Evolutionary conservation across 768 basidiomycete genomes (phyloP), one percentile per base, ranked within the genome.

Genomic region (Jaapia argillacea): DNA sequence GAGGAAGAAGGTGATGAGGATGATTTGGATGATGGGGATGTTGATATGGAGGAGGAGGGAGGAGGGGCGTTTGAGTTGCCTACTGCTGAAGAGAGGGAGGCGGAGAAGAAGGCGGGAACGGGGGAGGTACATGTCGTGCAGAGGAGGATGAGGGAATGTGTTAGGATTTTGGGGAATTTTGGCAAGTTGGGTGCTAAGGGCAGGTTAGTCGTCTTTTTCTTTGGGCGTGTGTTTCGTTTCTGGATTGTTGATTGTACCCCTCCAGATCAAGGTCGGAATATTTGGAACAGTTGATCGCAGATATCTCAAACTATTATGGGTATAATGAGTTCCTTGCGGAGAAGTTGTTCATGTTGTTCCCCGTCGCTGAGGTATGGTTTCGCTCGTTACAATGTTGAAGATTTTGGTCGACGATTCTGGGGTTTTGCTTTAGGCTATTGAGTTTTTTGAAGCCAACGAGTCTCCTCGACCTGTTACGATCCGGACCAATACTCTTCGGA

Each of bases 381-480:
- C n/a, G n/a, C n/a, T n/a, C 52, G 3, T 24, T 33, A 20, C 41
- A 24, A 41, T 24, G 27, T 50, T 42, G 7, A 20, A 16, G 2
- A 26, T 22, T 39, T n/a, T 20, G 21, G 18, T 40, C 5, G 7
- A 42, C 35, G 13, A 42, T 22, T 4, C 5, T 51, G 14, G 41
- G 39, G 42, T 28, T 6, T 44, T n/a, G 24, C 5, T 24, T 16
- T 36, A 96, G 91, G 93, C 94, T 1, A 84, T 98, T 45, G 93
- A 94, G 56, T 99, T 98, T 64, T 98, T 98, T 56, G 96, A 97
- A 62, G 85, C 96, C 7, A 97, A 97, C 59, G 96, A 99, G 58
- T 77, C 91, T 4, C 77, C 92, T 13, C 79, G 96, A 50, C 96
- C 96, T 4, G 93, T 99, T 22, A 98, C 96, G 6, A 97, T 99